Evolutionary conservation across 495 filamentous ascomycete species (phyloP), one percentile per base, ranked within the genome.

Genomic region (Delitschia confertaspora): DNA sequence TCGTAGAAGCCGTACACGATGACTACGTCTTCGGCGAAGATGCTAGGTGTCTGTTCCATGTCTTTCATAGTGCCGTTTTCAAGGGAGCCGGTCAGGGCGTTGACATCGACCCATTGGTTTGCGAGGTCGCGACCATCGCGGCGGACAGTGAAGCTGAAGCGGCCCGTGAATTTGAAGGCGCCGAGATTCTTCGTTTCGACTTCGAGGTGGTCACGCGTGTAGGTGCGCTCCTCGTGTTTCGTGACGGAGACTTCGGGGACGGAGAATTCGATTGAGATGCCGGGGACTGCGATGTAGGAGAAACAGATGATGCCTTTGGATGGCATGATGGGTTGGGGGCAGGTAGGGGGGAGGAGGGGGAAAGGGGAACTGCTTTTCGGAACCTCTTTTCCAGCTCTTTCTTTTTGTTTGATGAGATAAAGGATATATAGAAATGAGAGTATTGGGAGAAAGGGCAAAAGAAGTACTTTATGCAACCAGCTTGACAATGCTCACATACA

Each of bases 1-100:
- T 72, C 67, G 58, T 74, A 75, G 43, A 74, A 66, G 13, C 72
- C 70, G 46, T 71, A 76, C 0, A 51, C 53, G 2, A 69, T 59
- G 8, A 70, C 59, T 33, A 74, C 54, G 27, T 65, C 53, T 33
- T 60, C 47, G 30, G 49, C 60, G 9, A 70, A 49, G 42, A 70
- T 55, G n/a, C 67, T 63, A 0, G 58, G 62, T 9, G 65, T 66
- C 21, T 65, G 51, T 25, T 60, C 62, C 46, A 73, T 69, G 14
- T 56, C 59, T 22, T 62, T 64, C 68, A 75, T 68, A 10, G 60
- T 71, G 22, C 70, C 70, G 10, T 60, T 61, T 31, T 57, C 64
- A 8, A 69, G 48, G 31, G 66, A 56, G n/a, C 72, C 70, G 0
- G 67, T 72, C 17, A 74, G 25, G 21, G 61, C 58, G 38, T 74